Conservation (phyloP, 1,139 yeast species). For the Lodderomyces pseudojiufengensis region DNA sequence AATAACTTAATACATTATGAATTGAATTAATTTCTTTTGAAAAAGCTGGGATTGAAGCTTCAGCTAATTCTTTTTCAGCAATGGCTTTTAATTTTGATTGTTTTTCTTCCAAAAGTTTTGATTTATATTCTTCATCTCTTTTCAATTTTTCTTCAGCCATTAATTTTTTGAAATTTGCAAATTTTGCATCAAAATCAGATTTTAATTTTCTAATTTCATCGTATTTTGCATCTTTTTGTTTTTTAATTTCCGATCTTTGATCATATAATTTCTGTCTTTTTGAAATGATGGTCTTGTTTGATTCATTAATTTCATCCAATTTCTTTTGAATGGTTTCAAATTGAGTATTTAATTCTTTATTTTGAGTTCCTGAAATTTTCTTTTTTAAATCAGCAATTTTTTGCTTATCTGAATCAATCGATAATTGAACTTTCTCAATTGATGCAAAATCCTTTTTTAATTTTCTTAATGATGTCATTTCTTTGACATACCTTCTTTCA, state of each 20-base stretch:
- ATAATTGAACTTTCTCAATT: slow-evolving; percentile 70
- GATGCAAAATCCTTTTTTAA: slow-evolving; percentile 74
- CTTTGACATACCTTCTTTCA: slow-evolving; percentile 83
- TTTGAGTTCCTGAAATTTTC: slow-evolving; percentile 58
- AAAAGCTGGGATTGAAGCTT: slow-evolving; percentile 84
- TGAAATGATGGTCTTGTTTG: slow-evolving; percentile 62
- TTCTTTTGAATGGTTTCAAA: slow-evolving; percentile 61
- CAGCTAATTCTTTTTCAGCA: slow-evolving; percentile 62
- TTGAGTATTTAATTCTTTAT: slow-evolving; percentile 58
- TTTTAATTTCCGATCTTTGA: slow-evolving; percentile 66
- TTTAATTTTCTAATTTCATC: slow-evolving; percentile 61
- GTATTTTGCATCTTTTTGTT: slow-evolving; percentile 67
- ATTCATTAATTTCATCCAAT: slow-evolving; percentile 55
- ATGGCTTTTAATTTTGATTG: slow-evolving; percentile 58
- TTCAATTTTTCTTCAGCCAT: slow-evolving; percentile 67
- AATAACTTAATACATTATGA: slow-evolving; percentile 64
- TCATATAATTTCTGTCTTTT: slow-evolving; percentile 62
- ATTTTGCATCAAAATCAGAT: slow-evolving; percentile 66
- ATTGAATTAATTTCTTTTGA: slow-evolving; percentile 69
- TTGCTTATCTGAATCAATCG: slow-evolving; percentile 75
- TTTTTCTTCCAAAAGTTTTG: slow-evolving; percentile 54
- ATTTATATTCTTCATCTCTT: slow-evolving; percentile 66
- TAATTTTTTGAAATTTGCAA: slow-evolving; percentile 65
- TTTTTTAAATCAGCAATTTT: slow-evolving; percentile 75
- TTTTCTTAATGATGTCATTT: slow-evolving; percentile 80